Evolutionary conservation across 2,329 filamentous ascomycete species (phyloP), one percentile per base, ranked within the genome.

Genomic region (Diatrype stigma): DNA sequence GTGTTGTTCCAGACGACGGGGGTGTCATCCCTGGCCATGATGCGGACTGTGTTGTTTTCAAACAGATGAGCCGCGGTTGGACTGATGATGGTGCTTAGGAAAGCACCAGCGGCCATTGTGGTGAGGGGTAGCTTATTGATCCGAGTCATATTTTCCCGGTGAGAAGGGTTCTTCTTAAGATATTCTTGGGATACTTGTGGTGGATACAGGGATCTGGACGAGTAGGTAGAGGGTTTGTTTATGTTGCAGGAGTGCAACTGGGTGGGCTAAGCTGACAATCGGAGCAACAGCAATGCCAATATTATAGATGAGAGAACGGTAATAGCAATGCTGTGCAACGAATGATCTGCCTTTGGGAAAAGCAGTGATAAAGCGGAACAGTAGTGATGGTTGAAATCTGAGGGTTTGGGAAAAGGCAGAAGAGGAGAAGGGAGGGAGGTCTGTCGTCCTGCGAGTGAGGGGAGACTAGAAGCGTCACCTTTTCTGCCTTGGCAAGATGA

Each of bases 1-100:
- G 59, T 60, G 46, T 63, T 63, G 63, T 70, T 16, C 34, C n/a
- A 37, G 34, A 34, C 30, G 7, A 7, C 30, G 7, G 14, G 14
- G 30, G n/a, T n/a, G n/a, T 34, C 30, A 34, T 34, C 14, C 30
- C 30, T 7, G 30, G 30, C 30, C 7, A 34, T 7, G 7, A 37
- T 14, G n/a, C 34, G 26, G 26, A 30, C 26, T 5, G 26, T 37
- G 34, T 4, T 37, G 34, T 37, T 37, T 12, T 37, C 5, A 21
- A 48, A 45, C 38, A 49, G 52, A 6, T 16, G 34, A 7, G 34
- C 34, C 6, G 34, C 34, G 34, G 34, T 17, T 17, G 34, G 34
- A 4, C 14, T 37, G n/a, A 37, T 17, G 34, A 37, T 12, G n/a
- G n/a, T 37, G 34, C 34, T 37, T 16, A 37, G 34, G 34, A 37